A percentile compares a stretch with the other conserved stretches of the same genome.
Evolutionary conservation across 352 stramenopile species (phyloP).

Genomic region (Aphanomyces astaci): DNA sequence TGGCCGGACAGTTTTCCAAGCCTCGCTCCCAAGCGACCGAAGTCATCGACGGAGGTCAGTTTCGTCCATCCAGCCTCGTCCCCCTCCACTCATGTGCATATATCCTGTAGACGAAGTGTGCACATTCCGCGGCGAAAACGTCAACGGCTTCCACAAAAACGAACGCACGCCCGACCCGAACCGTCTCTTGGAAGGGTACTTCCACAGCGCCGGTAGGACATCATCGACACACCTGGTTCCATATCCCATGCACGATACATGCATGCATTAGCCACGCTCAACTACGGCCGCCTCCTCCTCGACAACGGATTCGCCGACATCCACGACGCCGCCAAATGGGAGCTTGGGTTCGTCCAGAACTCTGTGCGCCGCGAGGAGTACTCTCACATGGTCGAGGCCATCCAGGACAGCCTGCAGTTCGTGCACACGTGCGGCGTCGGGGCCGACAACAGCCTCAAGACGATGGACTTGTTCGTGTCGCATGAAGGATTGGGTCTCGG

Average conservation of each 20-base stretch:
- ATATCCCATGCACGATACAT: neutral
- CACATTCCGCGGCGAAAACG: constrained; percentile 97
- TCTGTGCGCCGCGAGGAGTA: constrained; percentile 91
- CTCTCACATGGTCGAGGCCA: constrained; percentile 93
- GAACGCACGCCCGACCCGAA: constrained; percentile 89
- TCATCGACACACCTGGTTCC: neutral
- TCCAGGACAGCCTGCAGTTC: constrained; percentile 97
- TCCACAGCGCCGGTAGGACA: constrained; percentile 85
- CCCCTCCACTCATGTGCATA: too few relatives aligned
- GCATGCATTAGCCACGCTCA: constrained; percentile 81
- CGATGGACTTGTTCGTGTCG: constrained; percentile 96
- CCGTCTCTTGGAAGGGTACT: constrained; percentile 94
- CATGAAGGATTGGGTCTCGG: constrained; percentile 97
- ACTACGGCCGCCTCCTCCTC: constrained; percentile 94
- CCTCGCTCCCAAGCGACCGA: constrained; percentile 92
- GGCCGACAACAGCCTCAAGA: constrained; percentile 86
- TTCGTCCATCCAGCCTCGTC: too few relatives aligned
- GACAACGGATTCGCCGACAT: constrained; percentile 96
- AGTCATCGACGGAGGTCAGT: constrained; percentile 85
- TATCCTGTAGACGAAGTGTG: constrained; percentile 80
- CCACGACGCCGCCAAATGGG: constrained; percentile 94
- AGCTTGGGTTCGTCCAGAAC: constrained; percentile 97
- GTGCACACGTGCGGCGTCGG: constrained; percentile 92
- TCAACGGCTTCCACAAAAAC: constrained; percentile 93
- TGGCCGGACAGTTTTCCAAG: constrained; percentile 99